These are phyloP conservation scores for Aureobasidium vineae DNA, from an alignment of 2,329 filamentous ascomycete species.

Conservation along the genomic window DNA sequence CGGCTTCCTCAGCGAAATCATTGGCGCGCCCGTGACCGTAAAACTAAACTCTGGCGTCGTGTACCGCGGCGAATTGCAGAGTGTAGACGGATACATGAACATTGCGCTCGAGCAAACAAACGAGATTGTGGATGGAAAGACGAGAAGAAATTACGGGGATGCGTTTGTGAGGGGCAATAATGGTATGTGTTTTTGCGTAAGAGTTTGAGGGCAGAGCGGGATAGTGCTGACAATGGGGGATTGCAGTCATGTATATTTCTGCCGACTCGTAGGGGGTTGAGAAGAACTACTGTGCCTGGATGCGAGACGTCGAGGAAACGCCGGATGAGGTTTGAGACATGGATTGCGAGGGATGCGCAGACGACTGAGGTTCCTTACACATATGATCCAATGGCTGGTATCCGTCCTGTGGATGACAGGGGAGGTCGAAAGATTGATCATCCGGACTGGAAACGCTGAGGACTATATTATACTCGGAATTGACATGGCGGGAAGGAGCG, in stretches of 20 bases:
- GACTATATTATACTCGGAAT: not conserved
- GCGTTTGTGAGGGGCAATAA: constrained; percentile 97
- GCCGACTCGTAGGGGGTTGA: constrained; percentile 52
- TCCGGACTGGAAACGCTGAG: not conserved
- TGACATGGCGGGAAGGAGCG: not conserved
- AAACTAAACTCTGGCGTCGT: constrained; percentile 98
- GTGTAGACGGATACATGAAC: constrained; percentile 99
- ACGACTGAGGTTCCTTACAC: too few relatives aligned
- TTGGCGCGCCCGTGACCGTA: constrained; percentile 88
- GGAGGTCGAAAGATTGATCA: not conserved
- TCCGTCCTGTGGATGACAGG: not conserved
- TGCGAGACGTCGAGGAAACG: too few relatives aligned
- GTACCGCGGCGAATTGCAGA: constrained; percentile 96
- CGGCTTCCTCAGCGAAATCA: constrained; percentile 89
- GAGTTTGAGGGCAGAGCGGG: too few relatives aligned
- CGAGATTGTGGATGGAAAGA: constrained; percentile 82
- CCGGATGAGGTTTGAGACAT: not conserved
- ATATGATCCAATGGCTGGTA: not conserved
- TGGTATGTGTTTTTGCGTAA: too few relatives aligned
- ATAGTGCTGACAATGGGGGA: not conserved
- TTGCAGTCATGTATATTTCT: constrained; percentile 67
- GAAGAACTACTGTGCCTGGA: not conserved
- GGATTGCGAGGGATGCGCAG: too few relatives aligned
- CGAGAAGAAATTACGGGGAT: constrained; percentile 84
- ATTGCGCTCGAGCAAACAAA: constrained; percentile 95